Evolutionary conservation across 192 early-diverging fungal genomes (phyloP).

Genomic region (Umbelopsis sp.): DNA sequence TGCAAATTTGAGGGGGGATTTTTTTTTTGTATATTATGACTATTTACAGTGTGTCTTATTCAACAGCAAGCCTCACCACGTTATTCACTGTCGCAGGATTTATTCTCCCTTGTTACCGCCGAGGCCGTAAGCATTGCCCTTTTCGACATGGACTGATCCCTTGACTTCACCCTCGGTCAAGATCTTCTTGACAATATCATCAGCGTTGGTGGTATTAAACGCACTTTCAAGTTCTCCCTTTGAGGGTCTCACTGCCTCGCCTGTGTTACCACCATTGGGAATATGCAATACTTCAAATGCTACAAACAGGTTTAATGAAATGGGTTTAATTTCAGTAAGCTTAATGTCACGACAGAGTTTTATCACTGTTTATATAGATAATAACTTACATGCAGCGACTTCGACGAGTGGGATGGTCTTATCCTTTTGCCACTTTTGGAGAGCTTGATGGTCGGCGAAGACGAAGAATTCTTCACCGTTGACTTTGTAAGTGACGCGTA

Average conservation of each 20-base stretch:
- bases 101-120: slow-evolving; percentile 3
- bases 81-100: too few species aligned
- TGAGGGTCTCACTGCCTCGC: slow-evolving; percentile 34
- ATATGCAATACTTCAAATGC: slow-evolving; percentile 39
- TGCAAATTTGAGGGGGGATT: too few species aligned
- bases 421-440: slow-evolving; percentile 38
- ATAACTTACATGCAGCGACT: slow-evolving; percentile 36
- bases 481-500: slow-evolving; percentile 34
- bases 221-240: slow-evolving; percentile 31
- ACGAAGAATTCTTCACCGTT: slow-evolving; percentile 38
- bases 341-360: not conserved
- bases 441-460: slow-evolving; percentile 30
- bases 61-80: too few species aligned
- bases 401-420: slow-evolving; percentile 39
- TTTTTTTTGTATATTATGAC: too few species aligned
- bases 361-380: not conserved
- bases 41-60: too few species aligned
- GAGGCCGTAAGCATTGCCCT: not conserved
- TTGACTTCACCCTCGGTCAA: slow-evolving; percentile 34
- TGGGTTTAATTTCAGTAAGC: too few species aligned
- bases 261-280: slow-evolving; percentile 32
- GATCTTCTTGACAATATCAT: slow-evolving; percentile 38
- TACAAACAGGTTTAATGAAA: slow-evolving; percentile 11
- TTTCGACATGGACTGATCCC: not conserved
- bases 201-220: slow-evolving; percentile 35